These are phyloP conservation scores for Pyrenopolyporus hunteri DNA, from an alignment of 495 filamentous ascomycete genomes.

Conservation along the genomic window DNA sequence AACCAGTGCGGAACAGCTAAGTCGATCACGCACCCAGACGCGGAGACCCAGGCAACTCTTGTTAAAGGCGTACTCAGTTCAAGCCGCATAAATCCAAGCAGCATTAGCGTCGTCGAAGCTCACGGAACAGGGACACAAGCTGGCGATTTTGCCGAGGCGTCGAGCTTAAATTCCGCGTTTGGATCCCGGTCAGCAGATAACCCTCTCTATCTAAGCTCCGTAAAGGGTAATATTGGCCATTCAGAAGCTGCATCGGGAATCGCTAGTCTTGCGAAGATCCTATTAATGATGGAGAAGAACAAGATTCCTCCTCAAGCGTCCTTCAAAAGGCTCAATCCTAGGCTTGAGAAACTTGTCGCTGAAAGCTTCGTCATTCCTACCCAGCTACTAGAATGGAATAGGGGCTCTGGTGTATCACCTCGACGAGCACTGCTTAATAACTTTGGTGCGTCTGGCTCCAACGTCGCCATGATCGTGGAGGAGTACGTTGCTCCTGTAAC, in stretches of 20 bases:
- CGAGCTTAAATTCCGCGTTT: slow-evolving; percentile 40
- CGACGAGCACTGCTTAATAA: slow-evolving; percentile 47
- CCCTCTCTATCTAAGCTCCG: slow-evolving; percentile 30
- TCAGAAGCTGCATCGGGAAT: slow-evolving; percentile 55
- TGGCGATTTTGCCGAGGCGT: slow-evolving; percentile 43
- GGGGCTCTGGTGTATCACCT: slow-evolving; percentile 44
- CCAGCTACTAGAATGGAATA: too few relatives aligned
- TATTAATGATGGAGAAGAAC: slow-evolving; percentile 54
- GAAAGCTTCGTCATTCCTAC: not conserved
- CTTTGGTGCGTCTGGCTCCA: slow-evolving; percentile 37
- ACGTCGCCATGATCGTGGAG: slow-evolving; percentile 32
- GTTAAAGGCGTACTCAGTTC: not conserved
- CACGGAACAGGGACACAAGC: slow-evolving; percentile 54
- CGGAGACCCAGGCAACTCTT: slow-evolving; percentile 37
- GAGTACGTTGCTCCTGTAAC: too few relatives aligned
- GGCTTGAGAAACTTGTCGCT: slow-evolving; percentile 18
- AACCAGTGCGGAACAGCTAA: slow-evolving; percentile 43
- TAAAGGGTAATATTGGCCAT: slow-evolving; percentile 58
- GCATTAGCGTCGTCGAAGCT: slow-evolving; percentile 38
- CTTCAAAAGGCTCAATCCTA: slow-evolving; percentile 46
- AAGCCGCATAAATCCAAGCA: slow-evolving; percentile 1
- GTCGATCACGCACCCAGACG: slow-evolving; percentile 31
- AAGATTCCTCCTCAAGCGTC: slow-evolving; percentile 52
- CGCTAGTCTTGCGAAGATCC: slow-evolving; percentile 48
- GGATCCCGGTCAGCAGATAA: slow-evolving; percentile 31